Evolutionary conservation across 176 grass and related monocot genomes (phyloP).

Genomic region (Triticum dicoccoides): DNA sequence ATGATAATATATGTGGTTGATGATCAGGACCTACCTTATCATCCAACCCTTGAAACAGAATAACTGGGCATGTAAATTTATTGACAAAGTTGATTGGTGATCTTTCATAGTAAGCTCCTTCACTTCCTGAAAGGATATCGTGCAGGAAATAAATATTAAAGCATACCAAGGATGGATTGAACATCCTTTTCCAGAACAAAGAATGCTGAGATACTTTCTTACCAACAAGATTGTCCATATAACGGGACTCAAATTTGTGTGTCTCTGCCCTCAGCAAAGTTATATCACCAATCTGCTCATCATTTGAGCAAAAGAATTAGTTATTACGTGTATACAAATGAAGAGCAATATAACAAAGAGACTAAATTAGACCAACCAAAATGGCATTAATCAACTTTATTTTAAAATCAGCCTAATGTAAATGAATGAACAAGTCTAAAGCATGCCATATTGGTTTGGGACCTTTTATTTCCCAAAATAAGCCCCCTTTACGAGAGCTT

Average conservation of each 20-base stretch:
- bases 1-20: background rate
- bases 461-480: background rate
- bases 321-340: background rate
- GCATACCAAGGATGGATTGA: background rate
- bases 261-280: constrained; percentile 70
- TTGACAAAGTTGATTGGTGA: constrained; percentile 88
- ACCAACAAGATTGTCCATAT: constrained; percentile 86
- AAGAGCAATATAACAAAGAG: background rate
- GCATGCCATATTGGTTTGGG: background rate
- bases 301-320: background rate
- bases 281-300: constrained; percentile 69
- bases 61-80: constrained; percentile 86
- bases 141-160: constrained; percentile 5
- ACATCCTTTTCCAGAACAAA: constrained; percentile 3
- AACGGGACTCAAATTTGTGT: constrained; percentile 89
- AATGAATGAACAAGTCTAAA: background rate
- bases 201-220: constrained; percentile 22
- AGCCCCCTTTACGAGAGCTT: background rate
- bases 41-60: constrained; percentile 92
- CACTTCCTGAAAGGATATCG: constrained; percentile 43
- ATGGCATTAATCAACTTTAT: background rate
- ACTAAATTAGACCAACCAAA: constrained; percentile 1
- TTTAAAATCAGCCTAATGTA: background rate
- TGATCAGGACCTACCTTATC: constrained; percentile 68
- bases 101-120: constrained; percentile 62